phyloP scores from a whole-genome alignment of 2,329 filamentous ascomycete species.

The Aureobasidium sp. region DNA sequence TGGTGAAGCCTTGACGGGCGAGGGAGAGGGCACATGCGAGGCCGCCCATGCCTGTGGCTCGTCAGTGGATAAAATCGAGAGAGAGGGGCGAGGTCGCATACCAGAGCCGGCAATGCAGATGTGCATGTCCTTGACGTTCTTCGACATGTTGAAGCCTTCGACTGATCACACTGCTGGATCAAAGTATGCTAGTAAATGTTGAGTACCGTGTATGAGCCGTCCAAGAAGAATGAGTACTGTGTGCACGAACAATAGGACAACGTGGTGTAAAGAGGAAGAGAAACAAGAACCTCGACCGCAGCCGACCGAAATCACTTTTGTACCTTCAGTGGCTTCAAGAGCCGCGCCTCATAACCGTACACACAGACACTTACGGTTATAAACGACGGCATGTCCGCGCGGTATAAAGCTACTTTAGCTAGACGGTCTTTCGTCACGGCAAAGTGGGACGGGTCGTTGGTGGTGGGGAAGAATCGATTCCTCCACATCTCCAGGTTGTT shows the following conservation, averaged over 20 bases:
- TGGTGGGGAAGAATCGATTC: slow-evolving; percentile 11
- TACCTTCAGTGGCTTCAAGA: neutral
- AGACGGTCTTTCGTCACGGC: neutral
- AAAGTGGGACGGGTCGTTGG: slow-evolving; percentile 5
- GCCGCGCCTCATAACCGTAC: slow-evolving; percentile 3
- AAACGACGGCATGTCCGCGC: slow-evolving; percentile 5
- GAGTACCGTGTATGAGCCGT: neutral
- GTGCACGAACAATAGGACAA: neutral
- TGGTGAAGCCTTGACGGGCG: slow-evolving; percentile 65
- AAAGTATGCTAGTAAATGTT: neutral
- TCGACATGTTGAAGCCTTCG: neutral
- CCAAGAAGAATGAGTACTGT: neutral
- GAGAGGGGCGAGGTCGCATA: no score
- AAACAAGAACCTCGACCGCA: neutral
- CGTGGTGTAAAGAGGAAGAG: neutral
- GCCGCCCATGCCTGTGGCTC: slow-evolving; percentile 60
- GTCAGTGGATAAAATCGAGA: no score
- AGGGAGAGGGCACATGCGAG: slow-evolving; percentile 63
- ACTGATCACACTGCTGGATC: neutral
- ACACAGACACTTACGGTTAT: neutral
- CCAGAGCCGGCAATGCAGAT: slow-evolving; percentile 29
- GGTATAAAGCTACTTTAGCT: neutral
- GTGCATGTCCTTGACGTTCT: slow-evolving; percentile 26
- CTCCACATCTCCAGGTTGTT: slow-evolving; percentile 9
- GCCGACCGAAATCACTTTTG: neutral